These are phyloP conservation scores for Tetrahymena thermophila DNA, from an alignment of 73 alveolate genomes.

Conservation along the genomic window DNA sequence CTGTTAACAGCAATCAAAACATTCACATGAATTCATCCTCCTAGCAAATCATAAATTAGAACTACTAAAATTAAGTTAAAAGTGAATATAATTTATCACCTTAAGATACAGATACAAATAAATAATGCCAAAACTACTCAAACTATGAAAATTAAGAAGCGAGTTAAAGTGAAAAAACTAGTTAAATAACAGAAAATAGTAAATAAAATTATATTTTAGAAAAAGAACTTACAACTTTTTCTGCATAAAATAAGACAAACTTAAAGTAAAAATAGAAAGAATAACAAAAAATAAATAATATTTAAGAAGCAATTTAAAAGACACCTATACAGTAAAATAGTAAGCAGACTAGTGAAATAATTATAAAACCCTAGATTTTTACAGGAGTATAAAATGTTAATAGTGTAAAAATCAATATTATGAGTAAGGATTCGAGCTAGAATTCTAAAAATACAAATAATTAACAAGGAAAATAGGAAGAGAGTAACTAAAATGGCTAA, in stretches of 20 bases:
- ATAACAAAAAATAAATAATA: background rate
- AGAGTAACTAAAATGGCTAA: background rate
- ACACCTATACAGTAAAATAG: background rate
- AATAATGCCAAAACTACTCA: too few relatives aligned
- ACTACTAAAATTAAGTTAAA: background rate
- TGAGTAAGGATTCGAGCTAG: background rate
- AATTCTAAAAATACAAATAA: background rate
- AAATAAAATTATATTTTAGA: background rate
- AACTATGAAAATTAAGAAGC: background rate
- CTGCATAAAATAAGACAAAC: background rate
- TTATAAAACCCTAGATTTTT: background rate
- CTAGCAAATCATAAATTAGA: too few relatives aligned
- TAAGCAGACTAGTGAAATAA: background rate
- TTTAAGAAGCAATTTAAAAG: background rate
- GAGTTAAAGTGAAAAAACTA: background rate
- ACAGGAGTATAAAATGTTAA: background rate
- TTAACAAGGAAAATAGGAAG: background rate
- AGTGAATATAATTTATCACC: background rate
- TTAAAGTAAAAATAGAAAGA: background rate
- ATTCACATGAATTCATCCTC: background rate
- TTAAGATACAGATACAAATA: too few relatives aligned
- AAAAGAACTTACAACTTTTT: background rate
- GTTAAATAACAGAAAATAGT: background rate
- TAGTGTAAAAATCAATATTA: background rate
- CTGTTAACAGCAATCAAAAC: background rate